A percentile compares a stretch with the other conserved stretches of the same genome.
phyloP scores from a whole-genome alignment of 495 filamentous ascomycete genomes.

The Oleoguttula mirabilis region DNA sequence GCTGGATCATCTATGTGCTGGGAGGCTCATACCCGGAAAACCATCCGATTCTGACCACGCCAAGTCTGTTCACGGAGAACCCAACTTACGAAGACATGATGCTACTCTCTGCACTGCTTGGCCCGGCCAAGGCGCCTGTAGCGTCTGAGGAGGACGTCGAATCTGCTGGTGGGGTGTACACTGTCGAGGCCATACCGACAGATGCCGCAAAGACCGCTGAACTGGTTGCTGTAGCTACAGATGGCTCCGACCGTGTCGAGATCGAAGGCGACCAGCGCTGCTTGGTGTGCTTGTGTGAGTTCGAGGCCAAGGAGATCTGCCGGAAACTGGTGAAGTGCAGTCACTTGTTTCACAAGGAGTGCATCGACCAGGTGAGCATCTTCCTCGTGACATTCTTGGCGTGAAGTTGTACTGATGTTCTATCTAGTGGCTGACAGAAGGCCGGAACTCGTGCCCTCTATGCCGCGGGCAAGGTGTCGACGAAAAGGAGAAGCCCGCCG shows the following conservation, averaged over 20 bases:
- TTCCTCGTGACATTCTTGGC: slow-evolving; percentile 13
- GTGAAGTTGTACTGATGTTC: slow-evolving; percentile 2
- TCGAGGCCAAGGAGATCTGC: slow-evolving; percentile 51
- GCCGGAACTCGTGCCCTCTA: slow-evolving; percentile 66
- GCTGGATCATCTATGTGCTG: slow-evolving; percentile 72
- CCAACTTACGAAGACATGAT: slow-evolving; percentile 76
- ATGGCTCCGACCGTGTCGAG: slow-evolving; percentile 36
- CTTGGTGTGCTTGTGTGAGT: slow-evolving; percentile 61
- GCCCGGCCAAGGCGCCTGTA: slow-evolving; percentile 63
- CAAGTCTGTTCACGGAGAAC: slow-evolving; percentile 65
- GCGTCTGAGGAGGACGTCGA: slow-evolving; percentile 55
- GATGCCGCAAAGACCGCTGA: slow-evolving; percentile 32
- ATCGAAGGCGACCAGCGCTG: slow-evolving; percentile 52
- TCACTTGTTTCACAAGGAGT: slow-evolving; percentile 61
- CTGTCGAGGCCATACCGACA: slow-evolving; percentile 13
- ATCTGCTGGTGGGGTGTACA: slow-evolving; percentile 44
- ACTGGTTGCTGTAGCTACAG: slow-evolving; percentile 37
- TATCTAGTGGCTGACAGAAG: slow-evolving; percentile 61
- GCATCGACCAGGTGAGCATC: slow-evolving; percentile 58
- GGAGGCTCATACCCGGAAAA: slow-evolving; percentile 65
- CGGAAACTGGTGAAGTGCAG: slow-evolving; percentile 53
- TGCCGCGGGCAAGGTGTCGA: slow-evolving; percentile 63
- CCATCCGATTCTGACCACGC: slow-evolving; percentile 64
- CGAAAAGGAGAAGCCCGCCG: slow-evolving; percentile 31
- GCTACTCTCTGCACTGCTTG: slow-evolving; percentile 56